These are phyloP conservation scores for Gnetum montanum DNA, from an alignment of 75 land plant genomes.

Conservation along the genomic window DNA sequence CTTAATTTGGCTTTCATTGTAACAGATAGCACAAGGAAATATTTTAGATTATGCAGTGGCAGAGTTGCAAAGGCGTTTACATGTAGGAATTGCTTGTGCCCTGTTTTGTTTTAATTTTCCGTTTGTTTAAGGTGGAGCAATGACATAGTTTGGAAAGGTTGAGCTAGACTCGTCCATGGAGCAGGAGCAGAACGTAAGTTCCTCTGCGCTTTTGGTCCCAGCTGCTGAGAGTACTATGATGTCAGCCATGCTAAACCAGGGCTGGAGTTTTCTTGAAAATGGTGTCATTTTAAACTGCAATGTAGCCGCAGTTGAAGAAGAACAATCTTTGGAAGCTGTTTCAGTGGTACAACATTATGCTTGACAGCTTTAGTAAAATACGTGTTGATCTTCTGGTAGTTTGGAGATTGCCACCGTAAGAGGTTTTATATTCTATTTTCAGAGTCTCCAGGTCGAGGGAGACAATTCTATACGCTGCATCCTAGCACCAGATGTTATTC, in stretches of 20 bases:
- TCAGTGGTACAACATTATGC: neutral
- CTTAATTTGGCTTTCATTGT: no score
- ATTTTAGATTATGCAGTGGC: neutral
- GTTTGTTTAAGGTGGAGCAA: neutral
- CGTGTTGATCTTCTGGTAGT: neutral
- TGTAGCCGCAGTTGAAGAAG: slow-evolving; percentile 4
- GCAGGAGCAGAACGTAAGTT: neutral
- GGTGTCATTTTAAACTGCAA: neutral
- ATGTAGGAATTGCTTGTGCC: neutral
- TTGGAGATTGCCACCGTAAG: neutral
- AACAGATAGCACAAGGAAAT: slow-evolving; percentile 5
- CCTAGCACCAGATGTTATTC: slow-evolving; percentile 5
- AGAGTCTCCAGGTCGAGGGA: neutral
- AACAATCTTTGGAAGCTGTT: neutral
- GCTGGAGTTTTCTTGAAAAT: slow-evolving; percentile 1
- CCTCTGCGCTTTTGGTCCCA: neutral
- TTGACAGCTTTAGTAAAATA: neutral
- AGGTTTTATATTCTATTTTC: neutral
- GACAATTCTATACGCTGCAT: neutral
- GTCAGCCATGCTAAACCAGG: neutral
- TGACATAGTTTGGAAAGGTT: neutral
- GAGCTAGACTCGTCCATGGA: neutral
- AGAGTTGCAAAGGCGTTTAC: neutral
- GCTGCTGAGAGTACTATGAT: slow-evolving; percentile 1
- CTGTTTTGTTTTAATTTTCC: neutral